Evolutionary conservation across 805 yeast species (phyloP).

Genomic region (Barnettozyma populi): DNA sequence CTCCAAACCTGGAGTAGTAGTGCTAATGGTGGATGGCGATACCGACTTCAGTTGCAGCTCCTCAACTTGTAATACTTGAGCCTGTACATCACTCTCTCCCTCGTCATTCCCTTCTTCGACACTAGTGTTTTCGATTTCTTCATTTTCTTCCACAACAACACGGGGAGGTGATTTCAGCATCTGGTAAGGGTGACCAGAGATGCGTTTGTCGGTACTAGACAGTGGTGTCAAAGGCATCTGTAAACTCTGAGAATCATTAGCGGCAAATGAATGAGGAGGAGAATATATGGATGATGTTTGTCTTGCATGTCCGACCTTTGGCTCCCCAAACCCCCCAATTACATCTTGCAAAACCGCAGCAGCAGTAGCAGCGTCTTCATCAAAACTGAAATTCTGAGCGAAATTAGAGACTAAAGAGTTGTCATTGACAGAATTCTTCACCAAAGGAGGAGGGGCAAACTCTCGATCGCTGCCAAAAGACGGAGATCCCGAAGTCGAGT

Average conservation of each 20-base stretch:
- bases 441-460: conserved; percentile 18
- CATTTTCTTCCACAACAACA: neutral
- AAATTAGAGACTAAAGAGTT: conserved; percentile 16
- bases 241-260: neutral
- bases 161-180: conserved; percentile 14
- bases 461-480: neutral
- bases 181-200: conserved; percentile 16
- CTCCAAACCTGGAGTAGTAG: neutral
- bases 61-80: neutral
- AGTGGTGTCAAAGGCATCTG: conserved; percentile 1
- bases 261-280: neutral
- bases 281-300: conserved; percentile 5
- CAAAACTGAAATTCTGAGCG: neutral
- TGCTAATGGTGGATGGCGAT: conserved; percentile 2
- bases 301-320: neutral
- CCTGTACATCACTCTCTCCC: neutral
- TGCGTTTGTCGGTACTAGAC: neutral
- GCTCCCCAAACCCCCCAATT: neutral
- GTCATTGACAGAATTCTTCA: conserved; percentile 12
- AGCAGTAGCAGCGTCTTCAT: neutral
- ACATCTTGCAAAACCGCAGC: conserved; percentile 2
- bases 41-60: neutral
- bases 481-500: conserved; percentile 3
- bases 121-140: neutral
- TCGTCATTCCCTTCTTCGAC: neutral